Evolutionary conservation across 2,329 filamentous ascomycete genomes (phyloP), one percentile per base, ranked within the genome.

Genomic region (Tolypocladium tropicale): DNA sequence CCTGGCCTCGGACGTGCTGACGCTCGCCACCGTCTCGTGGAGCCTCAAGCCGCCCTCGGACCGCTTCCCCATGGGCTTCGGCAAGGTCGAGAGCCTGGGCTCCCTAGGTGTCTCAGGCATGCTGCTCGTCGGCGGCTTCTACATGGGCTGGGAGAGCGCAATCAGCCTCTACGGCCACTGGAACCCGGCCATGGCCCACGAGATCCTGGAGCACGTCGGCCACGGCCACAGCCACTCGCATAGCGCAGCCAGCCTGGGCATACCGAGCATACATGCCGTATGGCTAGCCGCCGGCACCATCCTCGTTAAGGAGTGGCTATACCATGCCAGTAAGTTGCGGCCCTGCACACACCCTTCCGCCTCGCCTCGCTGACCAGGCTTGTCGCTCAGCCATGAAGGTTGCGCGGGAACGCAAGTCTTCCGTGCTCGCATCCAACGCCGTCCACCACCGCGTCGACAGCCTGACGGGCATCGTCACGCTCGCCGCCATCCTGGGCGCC

Each of bases 391-490:
- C 90, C 53, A 95, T 97, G 86, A 97, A 96, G 76, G 84, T 99
- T 58, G 94, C 94, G 50, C 85, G 85, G 64, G 90, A 96, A 73
- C 89, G 93, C 70, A 95, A 96, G 69, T 97, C 93, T 14, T 95
- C 92, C 7, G 91, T 99, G 58, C 83, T 99, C 28, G 92, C 93
- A 41, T 96, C 92, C 57, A 99, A 99, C 68, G 93, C 94, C 57
- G 81, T 97, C 62, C 94, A 99, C 74, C 94, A 97, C 76, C 90
- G 94, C 58, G 86, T 99, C 68, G 94, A 99, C 73, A 96, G 91
- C 57, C 80, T 96, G 56, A 99, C 94, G 1, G 93, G 93, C 61
- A 89, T 97, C 64, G 94, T 97, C 56, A 95, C 94, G 2, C 80
- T 97, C 33, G 79, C 88, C 56, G 93, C 90, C 28, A 96, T 99